A percentile compares a stretch with the other conserved stretches of the same genome.
Conservation (phyloP, 805 yeast genomes). For the Wickerhamomyces subpelliculosus region DNA sequence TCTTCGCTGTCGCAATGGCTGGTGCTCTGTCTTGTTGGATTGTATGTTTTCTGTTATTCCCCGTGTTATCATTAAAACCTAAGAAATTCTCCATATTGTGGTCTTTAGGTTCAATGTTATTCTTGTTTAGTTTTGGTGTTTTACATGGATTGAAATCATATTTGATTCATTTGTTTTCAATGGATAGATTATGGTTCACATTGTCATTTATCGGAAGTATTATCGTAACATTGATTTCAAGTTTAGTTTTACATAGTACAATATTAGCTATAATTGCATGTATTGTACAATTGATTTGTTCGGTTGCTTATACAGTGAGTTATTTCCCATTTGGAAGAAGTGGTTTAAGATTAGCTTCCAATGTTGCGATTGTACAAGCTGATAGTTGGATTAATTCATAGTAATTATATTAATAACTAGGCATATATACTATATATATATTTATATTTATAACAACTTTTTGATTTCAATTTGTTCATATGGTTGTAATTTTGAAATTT, state of each 20-base stretch:
- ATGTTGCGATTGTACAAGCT: slow-evolving; percentile 10
- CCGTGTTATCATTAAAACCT: slow-evolving; percentile 12
- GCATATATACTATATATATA: neutral
- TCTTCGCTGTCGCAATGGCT: slow-evolving; percentile 15
- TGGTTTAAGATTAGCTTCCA: slow-evolving; percentile 12
- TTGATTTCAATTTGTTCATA: neutral
- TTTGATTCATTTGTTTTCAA: slow-evolving; percentile 8
- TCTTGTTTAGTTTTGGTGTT: slow-evolving; percentile 11
- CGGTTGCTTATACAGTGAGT: slow-evolving; percentile 12
- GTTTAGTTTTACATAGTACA: slow-evolving; percentile 7
- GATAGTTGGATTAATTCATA: slow-evolving; percentile 12
- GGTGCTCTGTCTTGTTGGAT: slow-evolving; percentile 14
- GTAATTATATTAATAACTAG: too few relatives aligned
- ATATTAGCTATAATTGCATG: slow-evolving; percentile 7
- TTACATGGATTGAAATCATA: slow-evolving; percentile 9
- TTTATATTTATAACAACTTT: neutral
- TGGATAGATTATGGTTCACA: slow-evolving; percentile 15
- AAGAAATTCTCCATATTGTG: slow-evolving; percentile 13
- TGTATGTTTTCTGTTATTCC: slow-evolving; percentile 12
- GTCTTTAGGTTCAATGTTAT: slow-evolving; percentile 12
- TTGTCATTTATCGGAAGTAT: slow-evolving; percentile 8
- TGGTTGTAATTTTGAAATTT: neutral
- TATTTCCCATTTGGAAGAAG: slow-evolving; percentile 16
- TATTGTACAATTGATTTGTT: slow-evolving; percentile 6
- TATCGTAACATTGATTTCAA: slow-evolving; percentile 5